These are phyloP conservation scores for Dothidotthia symphoricarpi DNA, from an alignment of 2,329 filamentous ascomycete species.

Conservation along the genomic window DNA sequence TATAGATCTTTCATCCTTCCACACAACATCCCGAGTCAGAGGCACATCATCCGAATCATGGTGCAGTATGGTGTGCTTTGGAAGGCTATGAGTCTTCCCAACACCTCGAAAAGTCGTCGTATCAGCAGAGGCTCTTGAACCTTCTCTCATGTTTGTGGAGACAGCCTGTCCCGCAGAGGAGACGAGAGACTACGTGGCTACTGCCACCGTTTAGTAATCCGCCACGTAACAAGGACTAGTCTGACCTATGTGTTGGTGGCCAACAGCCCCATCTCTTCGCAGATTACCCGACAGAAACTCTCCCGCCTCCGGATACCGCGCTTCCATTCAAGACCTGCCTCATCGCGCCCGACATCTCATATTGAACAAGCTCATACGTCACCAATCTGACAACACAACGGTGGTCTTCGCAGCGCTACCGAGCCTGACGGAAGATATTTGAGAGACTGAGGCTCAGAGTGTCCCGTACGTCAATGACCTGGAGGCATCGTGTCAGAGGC, in stretches of 20 bases:
- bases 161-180: slow-evolving; percentile 25
- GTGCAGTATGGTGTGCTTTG: no score
- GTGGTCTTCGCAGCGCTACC: slow-evolving; percentile 82
- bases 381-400: slow-evolving; percentile 54
- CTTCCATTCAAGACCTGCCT: slow-evolving; percentile 82
- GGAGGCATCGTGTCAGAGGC: slow-evolving; percentile 71
- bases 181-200: slow-evolving; percentile 21
- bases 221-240: slow-evolving; percentile 4
- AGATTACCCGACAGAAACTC: slow-evolving; percentile 1
- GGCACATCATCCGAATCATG: neutral
- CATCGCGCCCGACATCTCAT: slow-evolving; percentile 83
- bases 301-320: slow-evolving; percentile 49
- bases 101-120: slow-evolving; percentile 69
- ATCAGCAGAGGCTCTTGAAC: slow-evolving; percentile 61
- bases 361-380: slow-evolving; percentile 75
- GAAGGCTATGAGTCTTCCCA: no score
- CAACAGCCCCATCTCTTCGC: slow-evolving; percentile 1
- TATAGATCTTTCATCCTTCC: slow-evolving; percentile 36
- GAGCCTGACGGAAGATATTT: slow-evolving; percentile 75
- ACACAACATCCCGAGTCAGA: no score
- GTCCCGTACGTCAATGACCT: slow-evolving; percentile 73
- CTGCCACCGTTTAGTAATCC: slow-evolving; percentile 7
- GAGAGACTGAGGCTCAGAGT: slow-evolving; percentile 66
- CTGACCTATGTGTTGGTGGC: slow-evolving; percentile 1
- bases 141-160: slow-evolving; percentile 73